A percentile compares a stretch with the other conserved stretches of the same genome.
Evolutionary conservation across 371 early-diverging fungal genomes (phyloP).

Genomic region (Rhizopus delemar): DNA sequence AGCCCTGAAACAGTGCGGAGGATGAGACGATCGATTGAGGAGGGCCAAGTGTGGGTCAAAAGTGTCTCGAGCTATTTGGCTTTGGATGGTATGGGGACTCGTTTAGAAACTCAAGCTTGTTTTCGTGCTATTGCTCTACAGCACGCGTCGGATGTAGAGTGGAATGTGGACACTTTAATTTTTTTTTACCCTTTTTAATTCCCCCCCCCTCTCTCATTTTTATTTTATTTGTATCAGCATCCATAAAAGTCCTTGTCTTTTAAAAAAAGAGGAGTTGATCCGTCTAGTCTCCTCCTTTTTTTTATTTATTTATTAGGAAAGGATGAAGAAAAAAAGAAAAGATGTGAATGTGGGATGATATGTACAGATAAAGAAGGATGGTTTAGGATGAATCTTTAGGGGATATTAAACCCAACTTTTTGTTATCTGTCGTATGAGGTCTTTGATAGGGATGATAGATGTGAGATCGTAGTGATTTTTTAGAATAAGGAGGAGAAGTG

Average conservation of each 20-base stretch:
- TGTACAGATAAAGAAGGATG: too few species aligned
- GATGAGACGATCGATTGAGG: conserved; percentile 30
- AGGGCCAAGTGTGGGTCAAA: conserved; percentile 23
- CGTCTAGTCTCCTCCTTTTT: too few species aligned
- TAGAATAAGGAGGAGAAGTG: conserved; percentile 8
- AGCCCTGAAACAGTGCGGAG: conserved; percentile 13
- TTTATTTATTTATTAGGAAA: too few species aligned
- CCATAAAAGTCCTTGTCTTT: too few species aligned
- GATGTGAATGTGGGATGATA: too few species aligned
- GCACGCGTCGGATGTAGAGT: conserved; percentile 29
- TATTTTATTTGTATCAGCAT: too few species aligned
- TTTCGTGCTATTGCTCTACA: conserved; percentile 43
- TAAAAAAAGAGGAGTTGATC: too few species aligned
- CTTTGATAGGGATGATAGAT: conserved; percentile 7
- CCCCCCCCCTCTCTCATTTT: too few species aligned
- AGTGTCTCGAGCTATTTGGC: conserved; percentile 43
- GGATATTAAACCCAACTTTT: conserved; percentile 6
- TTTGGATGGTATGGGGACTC: conserved; percentile 37
- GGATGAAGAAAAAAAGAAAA: too few species aligned
- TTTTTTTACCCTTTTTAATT: too few species aligned
- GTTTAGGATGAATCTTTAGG: not conserved
- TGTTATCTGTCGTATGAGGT: not conserved
- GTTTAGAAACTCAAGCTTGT: conserved; percentile 39
- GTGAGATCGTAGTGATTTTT: conserved; percentile 1
- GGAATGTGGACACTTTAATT: conserved; percentile 11